Base-by-base conservation (phyloP, 2,329 filamentous ascomycete species). In the Knufia petricola region DNA sequence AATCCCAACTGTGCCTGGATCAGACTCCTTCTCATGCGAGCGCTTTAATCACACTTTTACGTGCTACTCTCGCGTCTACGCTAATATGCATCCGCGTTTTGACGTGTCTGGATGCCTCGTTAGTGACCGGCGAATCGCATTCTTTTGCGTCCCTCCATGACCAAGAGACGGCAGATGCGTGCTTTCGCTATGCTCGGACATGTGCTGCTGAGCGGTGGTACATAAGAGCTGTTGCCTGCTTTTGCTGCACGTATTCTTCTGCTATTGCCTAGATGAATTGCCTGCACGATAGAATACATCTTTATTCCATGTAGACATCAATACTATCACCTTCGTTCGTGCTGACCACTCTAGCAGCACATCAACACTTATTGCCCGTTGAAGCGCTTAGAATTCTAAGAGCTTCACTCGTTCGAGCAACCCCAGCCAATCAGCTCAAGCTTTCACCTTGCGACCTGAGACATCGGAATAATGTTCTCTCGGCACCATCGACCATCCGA, bases 351-450 rank as follows among this genome's bases (percentile, higher is more conserved):
- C 2, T 15, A 44, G 41, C 41, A 44, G 23, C 41, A 44, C 15
- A 44, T 44, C 23, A 21, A 31, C 23, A 13, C 13, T 12, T 44
- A 20, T 6, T 3, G 19, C 9, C 10, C 36, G 3, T 12, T 39
- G 26, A 20, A 34, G 34, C 32, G 44, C 44, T 47, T 39, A 26
- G 7, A 47, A 12, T n/a, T 19, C 32, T 38, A 24, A 32, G 39
- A 19, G 7, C 21, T 19, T n/a, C 15, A 9, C 12, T 47, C 23
- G 2, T 39, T 30, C 24, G 44, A 47, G 81, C 85, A 2, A 66
- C 95, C 4, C 69, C 74, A 6, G 69, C 68, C 24, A 68, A 69
- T 46, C 57, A 48, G 61, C 57, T 49, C 72, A 60, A 66, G 71
- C 62, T 1, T 28, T 17, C 32, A 39, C 15, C n/a, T 19, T 39